Base-by-base conservation (phyloP, 2,329 filamentous ascomycete species). In the Albophoma yamanashiensis region DNA sequence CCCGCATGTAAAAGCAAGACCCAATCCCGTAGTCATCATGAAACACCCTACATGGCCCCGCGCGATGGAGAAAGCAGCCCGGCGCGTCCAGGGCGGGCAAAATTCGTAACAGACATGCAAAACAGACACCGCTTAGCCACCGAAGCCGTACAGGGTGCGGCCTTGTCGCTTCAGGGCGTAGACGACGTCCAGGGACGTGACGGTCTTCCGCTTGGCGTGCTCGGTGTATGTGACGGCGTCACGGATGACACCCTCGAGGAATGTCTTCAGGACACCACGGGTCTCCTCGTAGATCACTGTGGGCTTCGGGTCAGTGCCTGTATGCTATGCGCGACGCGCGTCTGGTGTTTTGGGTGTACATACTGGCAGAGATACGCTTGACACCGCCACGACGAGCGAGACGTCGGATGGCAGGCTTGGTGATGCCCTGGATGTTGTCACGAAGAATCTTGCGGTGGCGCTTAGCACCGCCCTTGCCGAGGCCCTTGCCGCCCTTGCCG, bases 381-480 rank as follows among this genome's bases (percentile, higher is more conserved):
- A 97, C 92, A 92, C 92, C 92, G 79, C 92, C 92, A 94, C 92
- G 92, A 82, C 92, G 92, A 67, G 92, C 92, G 77, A 97, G 92
- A 95, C 92, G 92, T 74, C 92, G 89, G 80, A 97, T 97, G 73
- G 92, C 92, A 72, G 92, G 92, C 89, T 97, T 97, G 75, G 92
- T 97, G 76, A 97, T 97, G 82, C 92, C 92, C 83, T 97, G 92
- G 76, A 97, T 97, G 89, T 96, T 97, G 89, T 96, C 92, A 81
- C 92, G 91, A 79, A 97, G 86, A 84, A 97, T 97, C 90, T 97
- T 97, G 75, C 93, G 88, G 82, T 97, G 92, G 80, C 92, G 92
- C 89, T 97, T 97, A 80, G 93, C 93, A 78, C 92, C 92, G 68
- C 92, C 92, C 88, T 96, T 96, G 78, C 92, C 92, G 80, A 96